These are phyloP conservation scores for Amanita muscaria DNA, from an alignment of 768 basidiomycete genomes.

Conservation along the genomic window DNA sequence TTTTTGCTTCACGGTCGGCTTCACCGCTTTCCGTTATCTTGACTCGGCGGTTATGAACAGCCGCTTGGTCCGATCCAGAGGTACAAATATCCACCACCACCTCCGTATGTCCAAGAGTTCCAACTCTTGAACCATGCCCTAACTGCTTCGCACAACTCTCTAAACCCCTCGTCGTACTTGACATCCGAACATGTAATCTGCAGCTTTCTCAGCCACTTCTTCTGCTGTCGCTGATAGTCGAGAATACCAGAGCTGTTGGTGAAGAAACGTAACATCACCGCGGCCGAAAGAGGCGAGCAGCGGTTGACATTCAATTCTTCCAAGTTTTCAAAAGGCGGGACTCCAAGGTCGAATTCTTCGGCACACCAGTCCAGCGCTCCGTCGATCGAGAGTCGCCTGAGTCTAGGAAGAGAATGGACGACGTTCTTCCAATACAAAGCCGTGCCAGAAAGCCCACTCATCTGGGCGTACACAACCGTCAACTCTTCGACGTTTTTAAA, in stretches of 20 bases:
- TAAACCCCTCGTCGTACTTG: not conserved
- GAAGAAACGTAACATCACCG: not conserved
- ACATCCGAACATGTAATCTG: not conserved
- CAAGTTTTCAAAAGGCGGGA: not conserved
- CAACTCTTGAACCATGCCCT: not conserved
- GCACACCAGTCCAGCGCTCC: not conserved
- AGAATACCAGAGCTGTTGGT: too few relatives aligned
- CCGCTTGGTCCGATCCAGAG: slow-evolving; percentile 2
- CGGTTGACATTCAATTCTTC: not conserved
- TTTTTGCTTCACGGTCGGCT: not conserved
- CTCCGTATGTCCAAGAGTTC: not conserved
- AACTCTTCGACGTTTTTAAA: not conserved
- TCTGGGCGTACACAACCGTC: not conserved
- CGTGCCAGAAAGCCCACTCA: too few relatives aligned
- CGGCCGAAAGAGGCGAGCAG: too few relatives aligned
- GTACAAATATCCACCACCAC: not conserved
- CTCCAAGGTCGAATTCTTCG: not conserved
- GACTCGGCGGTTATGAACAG: slow-evolving; percentile 1
- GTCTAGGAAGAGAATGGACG: not conserved
- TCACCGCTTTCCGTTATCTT: not conserved
- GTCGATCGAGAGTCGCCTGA: not conserved
- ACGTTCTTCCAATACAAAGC: not conserved
- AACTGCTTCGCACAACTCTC: not conserved
- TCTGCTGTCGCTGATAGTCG: too few relatives aligned
- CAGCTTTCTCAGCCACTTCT: not conserved